Base-by-base conservation (phyloP, 2,329 filamentous ascomycete genomes). In the Fusarium coffeatum region DNA sequence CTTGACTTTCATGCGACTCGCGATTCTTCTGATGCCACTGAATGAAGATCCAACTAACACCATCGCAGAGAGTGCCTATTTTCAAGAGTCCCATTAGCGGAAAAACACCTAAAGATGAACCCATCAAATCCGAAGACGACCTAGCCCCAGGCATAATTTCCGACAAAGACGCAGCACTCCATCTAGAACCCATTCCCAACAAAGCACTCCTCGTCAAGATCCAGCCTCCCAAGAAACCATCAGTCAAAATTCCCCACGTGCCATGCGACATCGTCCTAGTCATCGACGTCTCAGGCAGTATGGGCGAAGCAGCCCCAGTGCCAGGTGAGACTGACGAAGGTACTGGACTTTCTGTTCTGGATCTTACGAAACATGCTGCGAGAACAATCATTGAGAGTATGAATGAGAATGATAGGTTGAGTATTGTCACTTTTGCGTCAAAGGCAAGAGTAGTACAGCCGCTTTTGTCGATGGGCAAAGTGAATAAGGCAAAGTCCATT, bases 251-350 rank as follows among this genome's bases (percentile, higher is more conserved):
- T 0, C 58, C 72, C 9, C 85, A 86, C 72, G 80, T 85, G 0
- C 84, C 87, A 3, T 88, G 86, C 73, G 88, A 90, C 64, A 85
- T 90, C 32, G 87, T 89, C 4, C 81, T 90, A 5, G 87, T 87
- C 18, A 88, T 90, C 56, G 88, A 90, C 72, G 81, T 89, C 16
- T 90, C 88, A 0, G 82, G 80, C 0, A 89, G 87, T 76, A 90
- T 90, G 88, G 53, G 62, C 2, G 55, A 63, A 0, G 69, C 77
- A 3, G 87, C 87, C 1, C 85, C 84, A 0, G 80, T 85, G 0
- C 85, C 86, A 0, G 82, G 81, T 16, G 79, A 83, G 8, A 72
- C 77, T 18, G 64, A 84, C 56, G 86, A 89, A 66, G 73, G 81
- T 22, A 82, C 82, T 2, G 87, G 87, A 0, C 77, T 89, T 1